phyloP scores from a whole-genome alignment of 345 rosid genomes.

The Brassica napus region Da-Ae NC_063438.1:280001-280500 shows the following conservation, averaged over 20 bases:
- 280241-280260: constrained; percentile 1
- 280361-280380: constrained; percentile 45
- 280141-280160: not conserved
- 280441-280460: constrained; percentile 89
- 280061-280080: too few species aligned
- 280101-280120: not conserved
- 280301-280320: constrained; percentile 1
- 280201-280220: not conserved
- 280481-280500: not conserved
- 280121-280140: not conserved
- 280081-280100: not conserved
- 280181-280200: not conserved
- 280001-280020: not conserved
- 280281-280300: constrained; percentile 18
- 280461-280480: constrained; percentile 19
- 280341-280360: constrained; percentile 5
- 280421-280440: constrained; percentile 59
- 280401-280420: constrained; percentile 69
- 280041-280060: not conserved
- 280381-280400: constrained; percentile 67
- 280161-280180: not conserved
- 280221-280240: not conserved
- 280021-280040: not conserved
- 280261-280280: constrained; percentile 2
- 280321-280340: constrained; percentile 12